phyloP scores from a whole-genome alignment of 257 asterid species.

The Nemophila menziesii region DNA sequence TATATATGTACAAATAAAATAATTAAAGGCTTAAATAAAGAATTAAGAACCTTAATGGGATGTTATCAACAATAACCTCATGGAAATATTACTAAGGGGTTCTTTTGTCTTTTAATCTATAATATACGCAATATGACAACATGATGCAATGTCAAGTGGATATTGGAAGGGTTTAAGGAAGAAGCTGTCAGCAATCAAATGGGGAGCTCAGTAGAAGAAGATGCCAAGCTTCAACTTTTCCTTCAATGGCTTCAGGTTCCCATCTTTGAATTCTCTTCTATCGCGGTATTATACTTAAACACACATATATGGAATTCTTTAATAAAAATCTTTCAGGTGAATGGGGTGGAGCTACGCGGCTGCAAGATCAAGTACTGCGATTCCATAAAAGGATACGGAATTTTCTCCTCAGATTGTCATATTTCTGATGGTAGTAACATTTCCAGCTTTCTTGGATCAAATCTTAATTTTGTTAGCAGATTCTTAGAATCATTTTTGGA shows the following conservation, averaged over 20 bases:
- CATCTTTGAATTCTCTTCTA: background rate
- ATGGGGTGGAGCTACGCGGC: slow-evolving; percentile 64
- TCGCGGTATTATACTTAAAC: background rate
- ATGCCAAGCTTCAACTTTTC: slow-evolving; percentile 57
- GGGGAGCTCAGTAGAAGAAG: slow-evolving; percentile 53
- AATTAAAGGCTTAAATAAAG: too few relatives aligned
- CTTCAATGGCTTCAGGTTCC: slow-evolving; percentile 73
- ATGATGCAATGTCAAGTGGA: too few relatives aligned
- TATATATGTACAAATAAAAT: too few relatives aligned
- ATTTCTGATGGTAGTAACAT: slow-evolving; percentile 48
- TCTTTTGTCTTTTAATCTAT: too few relatives aligned
- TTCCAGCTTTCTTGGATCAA: background rate
- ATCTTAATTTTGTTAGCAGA: background rate
- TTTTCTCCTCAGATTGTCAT: slow-evolving; percentile 47
- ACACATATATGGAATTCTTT: background rate
- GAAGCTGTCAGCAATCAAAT: slow-evolving; percentile 13
- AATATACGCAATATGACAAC: too few relatives aligned
- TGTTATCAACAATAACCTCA: too few relatives aligned
- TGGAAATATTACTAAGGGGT: too few relatives aligned
- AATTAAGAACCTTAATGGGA: too few relatives aligned
- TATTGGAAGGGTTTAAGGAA: background rate
- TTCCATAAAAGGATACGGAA: slow-evolving; percentile 68
- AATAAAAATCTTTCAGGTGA: slow-evolving; percentile 34
- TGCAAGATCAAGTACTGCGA: slow-evolving; percentile 64
- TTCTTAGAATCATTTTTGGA: too few relatives aligned